Percentiles rank a stretch among this genome's conserved stretches.
These are phyloP conservation scores for Boechera divaricarpa DNA, from an alignment of 345 rosid genomes.

Conservation along the genomic window DNA sequence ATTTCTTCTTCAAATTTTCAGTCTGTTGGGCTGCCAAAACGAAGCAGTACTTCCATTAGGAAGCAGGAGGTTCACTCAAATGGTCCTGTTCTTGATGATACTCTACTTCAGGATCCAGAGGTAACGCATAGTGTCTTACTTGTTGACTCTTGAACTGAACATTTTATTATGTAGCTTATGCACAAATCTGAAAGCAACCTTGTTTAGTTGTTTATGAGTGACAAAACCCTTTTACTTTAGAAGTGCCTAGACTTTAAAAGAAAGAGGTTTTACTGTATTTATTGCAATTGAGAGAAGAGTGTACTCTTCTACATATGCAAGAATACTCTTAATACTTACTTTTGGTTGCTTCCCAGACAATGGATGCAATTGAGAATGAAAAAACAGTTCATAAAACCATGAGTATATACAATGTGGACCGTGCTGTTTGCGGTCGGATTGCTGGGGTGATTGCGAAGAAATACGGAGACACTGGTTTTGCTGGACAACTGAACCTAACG, in stretches of 20 bases:
- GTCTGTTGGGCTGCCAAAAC: constrained; percentile 86
- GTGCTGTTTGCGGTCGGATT: constrained; percentile 89
- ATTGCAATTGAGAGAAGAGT: constrained; percentile 11
- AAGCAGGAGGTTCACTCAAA: constrained; percentile 89
- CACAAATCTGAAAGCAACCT: not conserved
- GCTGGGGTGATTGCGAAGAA: constrained; percentile 92
- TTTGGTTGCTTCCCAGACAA: constrained; percentile 55
- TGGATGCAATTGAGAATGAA: constrained; percentile 84
- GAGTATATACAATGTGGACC: constrained; percentile 89
- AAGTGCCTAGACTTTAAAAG: constrained; percentile 5
- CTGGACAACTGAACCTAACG: constrained; percentile 95
- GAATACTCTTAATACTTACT: not conserved
- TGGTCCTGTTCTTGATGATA: constrained; percentile 87
- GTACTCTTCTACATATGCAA: constrained; percentile 11
- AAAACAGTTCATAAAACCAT: constrained; percentile 68
- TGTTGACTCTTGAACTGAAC: not conserved
- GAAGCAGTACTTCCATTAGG: constrained; percentile 89
- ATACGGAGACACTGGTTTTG: constrained; percentile 95
- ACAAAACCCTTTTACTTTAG: constrained; percentile 3
- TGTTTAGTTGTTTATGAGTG: not conserved
- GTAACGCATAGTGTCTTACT: constrained; percentile 48
- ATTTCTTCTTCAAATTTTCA: constrained; percentile 44
- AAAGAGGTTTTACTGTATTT: not conserved
- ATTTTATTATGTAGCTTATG: constrained; percentile 12
- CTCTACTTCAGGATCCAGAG: constrained; percentile 81